Percentiles rank a stretch among this genome's conserved stretches.
These are phyloP conservation scores for Candida succiphila DNA, from an alignment of 805 yeast genomes.

Conservation along the genomic window DNA sequence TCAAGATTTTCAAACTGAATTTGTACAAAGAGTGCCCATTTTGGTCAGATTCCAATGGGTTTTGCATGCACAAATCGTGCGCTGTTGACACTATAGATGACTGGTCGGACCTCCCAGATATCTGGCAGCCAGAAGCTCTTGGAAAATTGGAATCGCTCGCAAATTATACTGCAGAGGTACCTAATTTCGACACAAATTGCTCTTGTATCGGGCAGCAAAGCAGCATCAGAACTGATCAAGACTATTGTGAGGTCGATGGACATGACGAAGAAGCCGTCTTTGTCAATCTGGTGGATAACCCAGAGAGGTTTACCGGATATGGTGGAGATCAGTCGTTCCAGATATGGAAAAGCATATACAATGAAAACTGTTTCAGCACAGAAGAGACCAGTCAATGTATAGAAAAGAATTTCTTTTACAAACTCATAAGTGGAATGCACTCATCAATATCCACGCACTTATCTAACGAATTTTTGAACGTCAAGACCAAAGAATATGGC, in stretches of 20 bases:
- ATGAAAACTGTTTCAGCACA: slow-evolving; percentile 69
- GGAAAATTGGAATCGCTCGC: slow-evolving; percentile 35
- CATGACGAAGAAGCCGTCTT: slow-evolving; percentile 64
- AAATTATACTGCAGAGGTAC: slow-evolving; percentile 20
- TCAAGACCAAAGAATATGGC: slow-evolving; percentile 66
- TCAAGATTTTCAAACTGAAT: slow-evolving; percentile 80
- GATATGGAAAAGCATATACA: slow-evolving; percentile 89
- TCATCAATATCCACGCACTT: slow-evolving; percentile 91
- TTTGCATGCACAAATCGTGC: slow-evolving; percentile 81
- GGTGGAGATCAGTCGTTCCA: slow-evolving; percentile 86
- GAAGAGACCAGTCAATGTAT: slow-evolving; percentile 40
- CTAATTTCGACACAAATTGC: slow-evolving; percentile 14
- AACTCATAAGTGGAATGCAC: slow-evolving; percentile 87
- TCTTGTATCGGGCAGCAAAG: slow-evolving; percentile 16
- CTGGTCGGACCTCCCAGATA: slow-evolving; percentile 60
- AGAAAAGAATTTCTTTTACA: slow-evolving; percentile 83
- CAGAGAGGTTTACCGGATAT: slow-evolving; percentile 95
- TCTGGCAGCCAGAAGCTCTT: slow-evolving; percentile 64
- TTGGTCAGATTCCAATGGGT: slow-evolving; percentile 67
- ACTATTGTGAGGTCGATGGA: slow-evolving; percentile 61
- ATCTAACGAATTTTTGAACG: slow-evolving; percentile 68
- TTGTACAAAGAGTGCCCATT: slow-evolving; percentile 78
- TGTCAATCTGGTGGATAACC: slow-evolving; percentile 80
- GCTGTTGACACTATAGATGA: slow-evolving; percentile 81
- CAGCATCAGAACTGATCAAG: slow-evolving; percentile 17